Base-by-base conservation (phyloP, 2,329 filamentous ascomycete genomes). In the Sporothrix schenckii region DNA sequence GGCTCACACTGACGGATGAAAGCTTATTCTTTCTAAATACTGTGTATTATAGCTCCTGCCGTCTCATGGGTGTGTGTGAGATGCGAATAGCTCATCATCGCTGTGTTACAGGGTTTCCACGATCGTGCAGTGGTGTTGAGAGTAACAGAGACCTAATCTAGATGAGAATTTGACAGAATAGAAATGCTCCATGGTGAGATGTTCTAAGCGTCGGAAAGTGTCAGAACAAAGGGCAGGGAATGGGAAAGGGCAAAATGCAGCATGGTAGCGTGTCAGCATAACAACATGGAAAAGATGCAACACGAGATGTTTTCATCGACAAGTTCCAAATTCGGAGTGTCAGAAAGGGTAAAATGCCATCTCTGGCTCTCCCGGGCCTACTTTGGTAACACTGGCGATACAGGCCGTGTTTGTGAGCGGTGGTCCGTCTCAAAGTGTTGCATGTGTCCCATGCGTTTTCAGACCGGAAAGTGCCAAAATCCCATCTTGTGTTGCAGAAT, bases 401-500 rank as follows among this genome's bases (percentile, higher is more conserved):
- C 66, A 49, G n/a, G 21, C 58, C 41, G 39, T 60, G 54, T 41
- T 60, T 60, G 24, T 11, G 47, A 34, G 44, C n/a, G 47, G 44
- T 9, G n/a, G 61, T 16, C 24, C n/a, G 41, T 34, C 24, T 19
- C 53, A 24, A 30, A 30, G 24, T 54, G 50, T 39, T 19, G 24
- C 14, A 56, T 19, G 5, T n/a, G 53, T 11, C 21, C 56, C 44
- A 65, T 66, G 61, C 61, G 41, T 13, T 66, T 66, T 30, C 3
- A 6, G 49, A 71, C 70, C 52, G 70, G 50, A 68, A 65, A 69
- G 27, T 68, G 21, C 4, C 24, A 56, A 47, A 71, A 71, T 71
- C 19, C 58, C 70, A 71, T 71, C 9, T 56, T 27, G 58, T 58
- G 58, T 71, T 66, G 21, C 27, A 71, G 66, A 71, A 69, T 69